Percentiles rank a stretch among this genome's conserved stretches.
phyloP scores from a whole-genome alignment of 2,329 filamentous ascomycete genomes.

The Penicillium occitanis region DNA sequence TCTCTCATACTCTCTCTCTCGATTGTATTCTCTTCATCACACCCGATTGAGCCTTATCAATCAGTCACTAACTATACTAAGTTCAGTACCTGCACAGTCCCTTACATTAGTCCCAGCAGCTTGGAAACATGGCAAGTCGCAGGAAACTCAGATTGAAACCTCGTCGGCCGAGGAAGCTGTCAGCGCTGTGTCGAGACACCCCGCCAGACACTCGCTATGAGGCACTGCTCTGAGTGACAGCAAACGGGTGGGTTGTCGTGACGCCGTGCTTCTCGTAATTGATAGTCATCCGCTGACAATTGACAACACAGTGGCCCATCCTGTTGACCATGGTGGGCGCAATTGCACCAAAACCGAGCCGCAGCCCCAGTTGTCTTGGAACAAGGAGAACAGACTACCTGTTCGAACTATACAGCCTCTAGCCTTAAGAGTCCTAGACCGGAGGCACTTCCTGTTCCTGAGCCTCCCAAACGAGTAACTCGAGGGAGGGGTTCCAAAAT shows the following conservation, averaged over 20 bases:
- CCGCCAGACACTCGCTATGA: not conserved
- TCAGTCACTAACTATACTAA: not conserved
- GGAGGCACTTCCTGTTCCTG: not conserved
- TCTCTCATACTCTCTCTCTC: not conserved
- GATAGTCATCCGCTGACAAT: not conserved
- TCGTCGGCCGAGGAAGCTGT: not conserved
- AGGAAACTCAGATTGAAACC: constrained; percentile 3
- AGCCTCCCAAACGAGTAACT: not conserved
- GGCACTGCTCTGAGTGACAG: not conserved
- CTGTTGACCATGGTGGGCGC: not conserved
- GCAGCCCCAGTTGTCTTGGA: constrained; percentile 3
- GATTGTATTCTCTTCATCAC: not conserved
- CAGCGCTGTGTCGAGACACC: not conserved
- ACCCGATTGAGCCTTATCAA: constrained; percentile 3
- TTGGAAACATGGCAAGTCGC: constrained; percentile 14
- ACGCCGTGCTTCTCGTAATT: not conserved
- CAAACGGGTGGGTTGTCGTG: not conserved
- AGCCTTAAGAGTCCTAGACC: constrained; percentile 5
- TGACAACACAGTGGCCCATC: not conserved
- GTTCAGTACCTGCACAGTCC: constrained; percentile 5
- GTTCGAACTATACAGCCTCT: not conserved
- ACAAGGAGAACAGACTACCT: constrained; percentile 2
- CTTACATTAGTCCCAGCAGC: constrained; percentile 3
- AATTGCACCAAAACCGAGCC: not conserved
- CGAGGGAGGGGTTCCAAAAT: not conserved